phyloP scores from a whole-genome alignment of 1,284 basidiomycete species.

The Moesziomyces sp. region DNA sequence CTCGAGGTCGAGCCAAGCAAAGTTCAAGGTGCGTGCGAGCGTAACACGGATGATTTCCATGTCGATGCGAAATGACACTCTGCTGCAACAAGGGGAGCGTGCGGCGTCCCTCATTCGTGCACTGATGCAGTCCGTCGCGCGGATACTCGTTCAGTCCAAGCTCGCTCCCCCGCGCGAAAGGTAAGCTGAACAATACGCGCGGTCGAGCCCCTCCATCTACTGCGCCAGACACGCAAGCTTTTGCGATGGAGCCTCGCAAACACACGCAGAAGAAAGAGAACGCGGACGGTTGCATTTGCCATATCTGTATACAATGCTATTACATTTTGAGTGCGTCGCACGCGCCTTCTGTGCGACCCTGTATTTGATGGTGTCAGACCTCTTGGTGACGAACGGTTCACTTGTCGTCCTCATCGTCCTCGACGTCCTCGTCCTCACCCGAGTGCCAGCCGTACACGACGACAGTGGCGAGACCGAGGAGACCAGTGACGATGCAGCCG shows the following conservation, averaged over 20 bases:
- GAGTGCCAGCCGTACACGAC: slow-evolving; percentile 76
- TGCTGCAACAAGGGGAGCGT: background rate
- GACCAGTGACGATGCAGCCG: slow-evolving; percentile 83
- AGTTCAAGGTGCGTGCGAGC: background rate
- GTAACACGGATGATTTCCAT: background rate
- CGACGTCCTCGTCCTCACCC: slow-evolving; percentile 29
- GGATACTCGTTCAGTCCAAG: no score
- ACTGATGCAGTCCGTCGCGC: no score
- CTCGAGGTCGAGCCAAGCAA: background rate
- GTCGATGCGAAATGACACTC: background rate
- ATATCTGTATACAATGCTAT: background rate
- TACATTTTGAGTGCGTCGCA: background rate
- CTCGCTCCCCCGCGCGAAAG: no score
- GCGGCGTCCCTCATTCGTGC: no score
- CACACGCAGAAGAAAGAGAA: no score
- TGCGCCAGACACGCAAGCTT: no score
- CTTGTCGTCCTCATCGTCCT: slow-evolving; percentile 43
- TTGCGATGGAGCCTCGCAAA: no score
- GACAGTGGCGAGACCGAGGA: slow-evolving; percentile 82
- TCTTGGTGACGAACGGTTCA: background rate
- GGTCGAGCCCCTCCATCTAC: no score
- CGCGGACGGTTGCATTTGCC: background rate
- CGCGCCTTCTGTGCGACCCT: background rate
- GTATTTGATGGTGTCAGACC: background rate
- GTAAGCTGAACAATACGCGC: no score